A percentile compares a stretch with the other conserved stretches of the same genome.
Conservation (phyloP, 768 basidiomycete species). For the Tricholoma sp. region DNA sequence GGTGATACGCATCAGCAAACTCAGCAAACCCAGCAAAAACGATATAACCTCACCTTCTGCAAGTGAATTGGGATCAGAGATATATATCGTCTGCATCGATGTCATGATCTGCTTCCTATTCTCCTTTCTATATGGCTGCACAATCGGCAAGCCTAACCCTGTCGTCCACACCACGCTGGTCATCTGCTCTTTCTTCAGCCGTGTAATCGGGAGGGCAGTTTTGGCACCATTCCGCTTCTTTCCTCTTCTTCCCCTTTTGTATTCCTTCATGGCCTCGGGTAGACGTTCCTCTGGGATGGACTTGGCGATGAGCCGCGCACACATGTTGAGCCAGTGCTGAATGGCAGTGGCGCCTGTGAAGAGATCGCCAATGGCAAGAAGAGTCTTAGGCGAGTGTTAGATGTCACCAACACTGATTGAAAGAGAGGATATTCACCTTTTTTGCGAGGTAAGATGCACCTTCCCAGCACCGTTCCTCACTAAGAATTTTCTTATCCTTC, state of each 20-base stretch:
- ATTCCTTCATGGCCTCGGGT: conserved; percentile 33
- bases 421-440: conserved; percentile 37
- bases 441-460: conserved; percentile 79
- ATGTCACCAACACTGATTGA: background rate
- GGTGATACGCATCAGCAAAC: conserved; percentile 1
- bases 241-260: background rate
- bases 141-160: conserved; percentile 89
- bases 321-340: conserved; percentile 84
- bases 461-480: conserved; percentile 66
- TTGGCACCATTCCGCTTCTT: no score
- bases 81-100: conserved; percentile 79
- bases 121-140: conserved; percentile 89
- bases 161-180: conserved; percentile 96
- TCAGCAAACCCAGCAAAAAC: background rate
- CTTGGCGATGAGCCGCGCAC: conserved; percentile 81
- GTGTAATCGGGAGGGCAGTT: conserved; percentile 27
- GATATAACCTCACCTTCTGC: conserved; percentile 47
- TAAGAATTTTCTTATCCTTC: conserved; percentile 66
- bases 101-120: conserved; percentile 84
- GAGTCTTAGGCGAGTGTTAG: conserved; percentile 35
- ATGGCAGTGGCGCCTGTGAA: conserved; percentile 92
- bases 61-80: conserved; percentile 78
- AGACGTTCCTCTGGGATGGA: conserved; percentile 75
- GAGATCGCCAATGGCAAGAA: conserved; percentile 83
- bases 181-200: conserved; percentile 86